Percentiles rank a stretch among this genome's conserved stretches.
phyloP scores from a whole-genome alignment of 2,329 filamentous ascomycete genomes.

The Rugonectria rugulosa region DNA sequence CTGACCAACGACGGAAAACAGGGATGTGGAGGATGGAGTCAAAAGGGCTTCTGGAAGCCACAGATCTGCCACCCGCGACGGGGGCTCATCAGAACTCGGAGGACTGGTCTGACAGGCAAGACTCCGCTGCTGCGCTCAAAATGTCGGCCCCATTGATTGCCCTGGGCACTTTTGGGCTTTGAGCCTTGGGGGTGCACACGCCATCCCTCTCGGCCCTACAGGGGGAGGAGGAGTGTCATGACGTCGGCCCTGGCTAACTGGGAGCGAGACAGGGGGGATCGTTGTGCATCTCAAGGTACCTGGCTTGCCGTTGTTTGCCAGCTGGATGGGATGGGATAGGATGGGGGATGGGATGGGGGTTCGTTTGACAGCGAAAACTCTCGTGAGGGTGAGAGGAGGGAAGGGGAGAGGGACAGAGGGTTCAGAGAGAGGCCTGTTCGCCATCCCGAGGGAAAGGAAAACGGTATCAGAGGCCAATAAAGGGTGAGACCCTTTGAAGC shows the following conservation, averaged over 20 bases:
- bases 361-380: conserved; percentile 24
- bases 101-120: conserved; percentile 31
- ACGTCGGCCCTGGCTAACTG: conserved; percentile 32
- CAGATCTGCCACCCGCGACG: conserved; percentile 35
- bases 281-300: conserved; percentile 19
- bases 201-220: conserved; percentile 34
- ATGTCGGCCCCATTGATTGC: conserved; percentile 28
- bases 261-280: conserved; percentile 20
- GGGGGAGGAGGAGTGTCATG: conserved; percentile 30
- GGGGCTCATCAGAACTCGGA: conserved; percentile 20
- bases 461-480: conserved; percentile 29
- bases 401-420: conserved; percentile 26
- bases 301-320: conserved; percentile 30
- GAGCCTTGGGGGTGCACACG: conserved; percentile 30
- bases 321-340: conserved; percentile 12
- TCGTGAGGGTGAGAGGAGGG: no score
- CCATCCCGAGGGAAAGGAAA: conserved; percentile 36
- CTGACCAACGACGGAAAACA: conserved; percentile 26
- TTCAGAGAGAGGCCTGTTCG: conserved; percentile 40
- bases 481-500: conserved; percentile 21
- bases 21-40: conserved; percentile 22
- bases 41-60: conserved; percentile 34
- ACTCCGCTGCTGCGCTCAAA: conserved; percentile 36
- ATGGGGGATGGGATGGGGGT: conserved; percentile 26
- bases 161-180: conserved; percentile 24